A percentile compares a stretch with the other conserved stretches of the same genome.
Conservation (phyloP, 83 land plant species). For the Thuja plicata region DNA sequence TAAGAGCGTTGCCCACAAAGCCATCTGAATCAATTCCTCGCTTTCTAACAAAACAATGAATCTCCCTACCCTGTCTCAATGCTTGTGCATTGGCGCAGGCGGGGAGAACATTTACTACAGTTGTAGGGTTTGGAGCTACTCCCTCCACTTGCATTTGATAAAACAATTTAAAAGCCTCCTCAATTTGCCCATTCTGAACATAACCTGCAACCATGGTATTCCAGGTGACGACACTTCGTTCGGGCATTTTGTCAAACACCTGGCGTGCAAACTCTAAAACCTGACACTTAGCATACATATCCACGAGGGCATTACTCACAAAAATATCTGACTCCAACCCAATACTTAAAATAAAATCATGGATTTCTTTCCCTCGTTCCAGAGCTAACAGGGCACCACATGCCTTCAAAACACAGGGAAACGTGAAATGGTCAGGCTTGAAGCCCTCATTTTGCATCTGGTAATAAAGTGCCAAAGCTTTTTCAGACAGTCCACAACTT, state of each 20-base stretch:
- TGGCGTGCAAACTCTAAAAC: slow-evolving; percentile 21
- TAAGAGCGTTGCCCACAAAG: slow-evolving; percentile 26
- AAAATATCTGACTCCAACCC: slow-evolving; percentile 20
- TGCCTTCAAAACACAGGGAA: slow-evolving; percentile 23
- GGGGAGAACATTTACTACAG: slow-evolving; percentile 45
- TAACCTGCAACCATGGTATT: slow-evolving; percentile 68
- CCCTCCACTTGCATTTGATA: slow-evolving; percentile 38
- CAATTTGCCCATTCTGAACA: slow-evolving; percentile 43
- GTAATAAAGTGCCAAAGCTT: slow-evolving; percentile 31
- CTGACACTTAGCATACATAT: slow-evolving; percentile 29
- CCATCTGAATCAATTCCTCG: slow-evolving; percentile 21
- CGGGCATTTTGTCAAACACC: slow-evolving; percentile 29
- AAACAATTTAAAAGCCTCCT: slow-evolving; percentile 44
- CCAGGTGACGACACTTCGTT: slow-evolving; percentile 65
- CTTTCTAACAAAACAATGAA: slow-evolving; percentile 30
- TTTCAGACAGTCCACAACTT: slow-evolving; percentile 2
- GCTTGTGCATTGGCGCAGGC: slow-evolving; percentile 33
- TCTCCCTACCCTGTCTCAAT: slow-evolving; percentile 19
- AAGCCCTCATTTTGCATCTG: slow-evolving; percentile 34
- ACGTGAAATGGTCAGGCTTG: slow-evolving; percentile 36
- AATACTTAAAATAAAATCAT: slow-evolving; percentile 3
- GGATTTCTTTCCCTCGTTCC: slow-evolving; percentile 12
- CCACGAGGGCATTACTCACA: slow-evolving; percentile 23
- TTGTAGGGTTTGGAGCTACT: slow-evolving; percentile 32
- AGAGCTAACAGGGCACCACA: slow-evolving; percentile 4